Evolutionary conservation across 2,329 filamentous ascomycete genomes (phyloP).

Genomic region (Dactylellina parvicollis): DNA sequence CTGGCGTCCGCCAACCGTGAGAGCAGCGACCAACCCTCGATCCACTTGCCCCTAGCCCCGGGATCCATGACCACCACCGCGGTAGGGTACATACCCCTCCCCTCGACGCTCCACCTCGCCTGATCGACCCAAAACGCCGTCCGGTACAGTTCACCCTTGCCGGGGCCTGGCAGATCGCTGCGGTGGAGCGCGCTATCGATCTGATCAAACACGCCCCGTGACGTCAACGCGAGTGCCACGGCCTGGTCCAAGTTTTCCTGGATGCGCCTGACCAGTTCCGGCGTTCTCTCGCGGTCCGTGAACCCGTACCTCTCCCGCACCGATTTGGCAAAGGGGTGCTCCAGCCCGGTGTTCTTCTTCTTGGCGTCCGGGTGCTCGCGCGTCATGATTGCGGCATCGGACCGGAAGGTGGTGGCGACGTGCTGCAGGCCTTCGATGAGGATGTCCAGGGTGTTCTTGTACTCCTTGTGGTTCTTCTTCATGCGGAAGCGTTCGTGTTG

Average conservation of each 20-base stretch:
- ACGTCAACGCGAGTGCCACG: not conserved
- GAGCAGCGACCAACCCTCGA: not conserved
- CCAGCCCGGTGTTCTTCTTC: not conserved
- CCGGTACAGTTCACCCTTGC: not conserved
- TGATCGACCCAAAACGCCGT: conserved; percentile 5
- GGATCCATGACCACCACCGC: not conserved
- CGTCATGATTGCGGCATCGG: not conserved
- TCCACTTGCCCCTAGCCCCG: not conserved
- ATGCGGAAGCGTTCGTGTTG: no score
- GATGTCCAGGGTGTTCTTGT: not conserved
- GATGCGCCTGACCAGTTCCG: not conserved
- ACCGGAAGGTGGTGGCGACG: not conserved
- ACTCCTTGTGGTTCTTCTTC: no score
- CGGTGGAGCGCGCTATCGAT: not conserved
- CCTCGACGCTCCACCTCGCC: not conserved
- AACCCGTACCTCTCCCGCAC: not conserved
- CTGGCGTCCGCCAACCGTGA: not conserved
- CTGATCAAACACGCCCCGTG: not conserved
- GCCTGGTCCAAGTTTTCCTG: not conserved
- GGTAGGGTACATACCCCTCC: not conserved
- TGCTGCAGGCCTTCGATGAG: not conserved
- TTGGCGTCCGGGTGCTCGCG: no score
- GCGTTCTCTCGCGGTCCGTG: not conserved
- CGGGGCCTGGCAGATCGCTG: not conserved
- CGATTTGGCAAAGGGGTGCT: no score